Conservation (phyloP, 2,329 filamentous ascomycete genomes). For the Didymella lethalis region DNA sequence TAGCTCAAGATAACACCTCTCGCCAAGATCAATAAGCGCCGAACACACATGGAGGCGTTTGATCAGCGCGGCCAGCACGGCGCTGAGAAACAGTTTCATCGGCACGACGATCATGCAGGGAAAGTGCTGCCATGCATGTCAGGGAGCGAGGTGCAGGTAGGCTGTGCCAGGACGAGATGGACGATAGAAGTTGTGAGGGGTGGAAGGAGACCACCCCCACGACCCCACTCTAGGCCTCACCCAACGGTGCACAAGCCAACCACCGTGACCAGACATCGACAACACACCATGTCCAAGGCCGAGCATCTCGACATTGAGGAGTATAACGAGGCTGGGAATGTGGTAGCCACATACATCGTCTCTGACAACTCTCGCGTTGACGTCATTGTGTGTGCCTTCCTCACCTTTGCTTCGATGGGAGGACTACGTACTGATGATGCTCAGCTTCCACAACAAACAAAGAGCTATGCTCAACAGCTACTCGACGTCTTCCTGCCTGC, state of each 20-base stretch:
- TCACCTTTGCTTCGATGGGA: no score
- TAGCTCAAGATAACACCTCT: neutral
- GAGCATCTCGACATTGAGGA: constrained; percentile 41
- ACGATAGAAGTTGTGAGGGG: neutral
- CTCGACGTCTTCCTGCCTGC: constrained; percentile 83
- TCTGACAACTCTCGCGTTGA: constrained; percentile 54
- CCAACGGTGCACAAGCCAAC: constrained; percentile 2
- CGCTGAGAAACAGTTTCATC: neutral
- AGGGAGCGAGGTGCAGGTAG: neutral
- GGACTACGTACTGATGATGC: neutral
- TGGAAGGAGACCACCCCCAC: neutral
- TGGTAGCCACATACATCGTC: constrained; percentile 60
- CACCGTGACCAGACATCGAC: neutral
- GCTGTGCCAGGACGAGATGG: neutral
- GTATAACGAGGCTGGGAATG: constrained; percentile 60
- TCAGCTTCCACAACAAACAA: constrained; percentile 28
- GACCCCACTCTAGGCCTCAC: constrained; percentile 9
- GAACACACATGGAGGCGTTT: neutral
- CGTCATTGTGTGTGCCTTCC: constrained; percentile 50
- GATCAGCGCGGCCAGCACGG: neutral
- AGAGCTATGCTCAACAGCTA: constrained; percentile 49
- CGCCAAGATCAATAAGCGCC: constrained; percentile 5
- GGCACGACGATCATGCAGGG: neutral
- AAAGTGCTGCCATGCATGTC: neutral
- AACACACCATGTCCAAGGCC: constrained; percentile 14